These are phyloP conservation scores for Paxillus involutus DNA, from an alignment of 768 basidiomycete species.

Conservation along the genomic window DNA sequence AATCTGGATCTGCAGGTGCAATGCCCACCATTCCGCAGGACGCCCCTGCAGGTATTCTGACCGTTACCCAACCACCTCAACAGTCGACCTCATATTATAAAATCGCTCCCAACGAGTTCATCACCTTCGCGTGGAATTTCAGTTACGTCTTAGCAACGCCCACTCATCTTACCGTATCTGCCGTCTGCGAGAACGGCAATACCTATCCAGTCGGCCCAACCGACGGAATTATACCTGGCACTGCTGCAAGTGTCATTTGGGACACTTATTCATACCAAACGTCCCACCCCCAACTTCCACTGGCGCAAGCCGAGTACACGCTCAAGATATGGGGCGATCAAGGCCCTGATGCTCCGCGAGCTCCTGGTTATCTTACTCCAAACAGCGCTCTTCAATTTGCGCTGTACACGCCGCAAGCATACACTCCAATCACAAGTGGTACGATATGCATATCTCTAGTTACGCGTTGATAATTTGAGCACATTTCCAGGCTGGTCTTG, in stretches of 20 bases:
- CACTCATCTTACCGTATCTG: constrained; percentile 74
- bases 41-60: constrained; percentile 62
- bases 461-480: neutral
- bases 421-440: constrained; percentile 64
- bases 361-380: constrained; percentile 65
- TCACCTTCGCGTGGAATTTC: constrained; percentile 93
- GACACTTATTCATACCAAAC: constrained; percentile 75
- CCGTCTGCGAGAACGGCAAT: constrained; percentile 82
- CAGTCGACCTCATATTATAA: constrained; percentile 86
- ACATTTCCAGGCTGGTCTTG: constrained; percentile 55
- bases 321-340: constrained; percentile 81
- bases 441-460: constrained; percentile 15
- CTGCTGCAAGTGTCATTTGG: constrained; percentile 75
- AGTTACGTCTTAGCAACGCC: constrained; percentile 73
- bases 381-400: constrained; percentile 78
- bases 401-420: constrained; percentile 74
- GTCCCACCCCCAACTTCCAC: constrained; percentile 55
- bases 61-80: constrained; percentile 78
- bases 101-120: constrained; percentile 67
- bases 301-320: constrained; percentile 76
- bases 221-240: constrained; percentile 68
- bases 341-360: constrained; percentile 59
- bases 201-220: constrained; percentile 87
- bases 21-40: constrained; percentile 44
- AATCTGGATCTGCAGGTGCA: constrained; percentile 4